These are phyloP conservation scores for Helotiales sp. DNA, from an alignment of 2,329 filamentous ascomycete species.

Conservation along the genomic window DNA sequence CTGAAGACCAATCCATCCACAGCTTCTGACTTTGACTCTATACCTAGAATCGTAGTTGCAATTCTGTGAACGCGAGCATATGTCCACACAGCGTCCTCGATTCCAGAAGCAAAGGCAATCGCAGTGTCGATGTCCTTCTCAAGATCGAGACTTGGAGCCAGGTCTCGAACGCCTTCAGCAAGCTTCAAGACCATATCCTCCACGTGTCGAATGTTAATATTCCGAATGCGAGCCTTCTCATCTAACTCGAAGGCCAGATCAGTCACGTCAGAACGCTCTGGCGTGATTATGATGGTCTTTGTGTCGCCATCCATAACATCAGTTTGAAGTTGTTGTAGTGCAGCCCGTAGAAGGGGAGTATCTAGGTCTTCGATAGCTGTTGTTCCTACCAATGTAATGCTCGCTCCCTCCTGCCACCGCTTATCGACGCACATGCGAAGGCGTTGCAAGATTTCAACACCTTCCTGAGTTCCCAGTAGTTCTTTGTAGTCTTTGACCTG, in stretches of 20 bases:
- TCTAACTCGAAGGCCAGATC: slow-evolving; percentile 47
- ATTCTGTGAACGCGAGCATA: slow-evolving; percentile 63
- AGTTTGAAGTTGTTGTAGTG: slow-evolving; percentile 44
- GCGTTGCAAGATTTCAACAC: slow-evolving; percentile 66
- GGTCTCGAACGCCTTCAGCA: slow-evolving; percentile 24
- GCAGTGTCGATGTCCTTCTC: slow-evolving; percentile 29
- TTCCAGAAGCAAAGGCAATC: slow-evolving; percentile 35
- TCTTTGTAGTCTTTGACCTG: slow-evolving; percentile 82
- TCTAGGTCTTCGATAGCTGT: slow-evolving; percentile 56
- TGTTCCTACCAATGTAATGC: slow-evolving; percentile 79
- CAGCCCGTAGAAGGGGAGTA: slow-evolving; percentile 40
- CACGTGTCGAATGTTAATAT: slow-evolving; percentile 65
- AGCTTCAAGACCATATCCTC: slow-evolving; percentile 55
- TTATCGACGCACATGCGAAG: slow-evolving; percentile 72
- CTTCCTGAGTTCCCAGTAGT: slow-evolving; percentile 67
- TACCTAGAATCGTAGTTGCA: slow-evolving; percentile 48
- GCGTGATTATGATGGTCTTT: slow-evolving; percentile 54
- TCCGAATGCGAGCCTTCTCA: slow-evolving; percentile 46
- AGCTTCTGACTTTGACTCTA: slow-evolving; percentile 34
- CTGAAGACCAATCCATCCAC: slow-evolving; percentile 38
- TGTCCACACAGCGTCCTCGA: slow-evolving; percentile 55
- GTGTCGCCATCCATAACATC: slow-evolving; percentile 47
- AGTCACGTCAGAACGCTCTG: slow-evolving; percentile 40
- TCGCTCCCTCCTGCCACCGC: slow-evolving; percentile 68
- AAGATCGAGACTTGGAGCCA: slow-evolving; percentile 24